Evolutionary conservation across 176 grass and related monocot genomes (phyloP).

Genomic region (Raddia guianensis): DNA sequence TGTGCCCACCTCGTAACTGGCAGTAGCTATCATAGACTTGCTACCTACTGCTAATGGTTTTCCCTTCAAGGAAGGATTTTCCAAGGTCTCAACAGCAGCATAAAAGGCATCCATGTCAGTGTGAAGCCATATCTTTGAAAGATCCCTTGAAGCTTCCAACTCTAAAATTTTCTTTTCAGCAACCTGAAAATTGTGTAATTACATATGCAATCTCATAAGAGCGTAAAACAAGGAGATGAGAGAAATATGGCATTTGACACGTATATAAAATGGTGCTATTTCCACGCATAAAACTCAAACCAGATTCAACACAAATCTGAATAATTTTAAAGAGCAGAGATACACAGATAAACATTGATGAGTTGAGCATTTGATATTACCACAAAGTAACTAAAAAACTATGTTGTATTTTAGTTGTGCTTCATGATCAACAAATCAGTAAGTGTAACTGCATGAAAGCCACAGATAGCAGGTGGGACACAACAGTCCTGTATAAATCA

Average conservation of each 20-base stretch:
- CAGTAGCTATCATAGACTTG: constrained; percentile 98
- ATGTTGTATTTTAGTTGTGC: not conserved
- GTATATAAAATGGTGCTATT: not conserved
- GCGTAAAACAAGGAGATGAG: not conserved
- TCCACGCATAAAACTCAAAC: not conserved
- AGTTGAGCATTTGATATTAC: constrained; percentile 4
- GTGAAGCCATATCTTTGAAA: constrained; percentile 96
- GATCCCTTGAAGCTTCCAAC: constrained; percentile 81
- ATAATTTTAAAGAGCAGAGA: not conserved
- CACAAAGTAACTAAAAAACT: not conserved
- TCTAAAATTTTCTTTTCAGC: constrained; percentile 78
- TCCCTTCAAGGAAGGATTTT: constrained; percentile 87
- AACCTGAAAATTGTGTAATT: constrained; percentile 51
- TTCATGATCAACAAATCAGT: not conserved
- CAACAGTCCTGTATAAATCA: not conserved
- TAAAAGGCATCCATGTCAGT: constrained; percentile 98
- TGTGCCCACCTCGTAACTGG: constrained; percentile 84
- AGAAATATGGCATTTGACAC: not conserved
- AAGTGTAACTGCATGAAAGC: not conserved
- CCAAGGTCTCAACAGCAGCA: constrained; percentile 84
- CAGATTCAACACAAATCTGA: not conserved
- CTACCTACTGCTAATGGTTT: constrained; percentile 88
- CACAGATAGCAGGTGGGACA: not conserved
- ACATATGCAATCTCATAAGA: not conserved
- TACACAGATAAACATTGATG: not conserved